A percentile compares a stretch with the other conserved stretches of the same genome.
Conservation (phyloP, 2,329 filamentous ascomycete species). For the Cercospora sp. region DNA sequence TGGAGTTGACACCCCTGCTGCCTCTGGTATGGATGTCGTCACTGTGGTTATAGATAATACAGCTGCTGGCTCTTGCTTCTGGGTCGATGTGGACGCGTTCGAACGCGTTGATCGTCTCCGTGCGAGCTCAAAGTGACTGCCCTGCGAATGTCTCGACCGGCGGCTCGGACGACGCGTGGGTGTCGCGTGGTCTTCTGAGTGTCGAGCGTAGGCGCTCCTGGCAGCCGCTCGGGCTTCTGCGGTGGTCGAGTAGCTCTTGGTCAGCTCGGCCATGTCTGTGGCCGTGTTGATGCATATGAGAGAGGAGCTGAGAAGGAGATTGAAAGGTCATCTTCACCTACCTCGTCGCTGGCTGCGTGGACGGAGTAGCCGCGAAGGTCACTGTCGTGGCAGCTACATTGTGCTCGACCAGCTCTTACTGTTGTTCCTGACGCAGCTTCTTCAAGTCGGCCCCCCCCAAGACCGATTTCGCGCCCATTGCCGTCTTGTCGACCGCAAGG, state of each 20-base stretch:
- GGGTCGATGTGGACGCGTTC: conserved; percentile 2
- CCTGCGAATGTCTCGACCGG: conserved; percentile 8
- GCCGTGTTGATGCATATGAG: not conserved
- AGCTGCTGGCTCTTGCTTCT: not conserved
- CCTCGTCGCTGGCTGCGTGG: not conserved
- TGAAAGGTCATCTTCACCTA: not conserved
- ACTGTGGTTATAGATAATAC: not conserved
- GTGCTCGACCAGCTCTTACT: not conserved
- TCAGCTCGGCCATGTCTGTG: conserved; percentile 6
- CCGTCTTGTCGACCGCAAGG: not conserved
- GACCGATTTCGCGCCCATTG: no score
- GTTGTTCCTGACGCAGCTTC: not conserved
- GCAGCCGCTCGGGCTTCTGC: conserved; percentile 5
- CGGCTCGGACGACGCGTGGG: conserved; percentile 12
- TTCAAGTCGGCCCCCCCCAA: no score
- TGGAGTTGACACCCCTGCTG: not conserved
- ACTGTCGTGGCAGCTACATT: not conserved
- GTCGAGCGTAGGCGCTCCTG: conserved; percentile 12
- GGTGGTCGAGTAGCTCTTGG: not conserved
- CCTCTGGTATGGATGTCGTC: not conserved
- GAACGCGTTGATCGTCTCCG: conserved; percentile 6
- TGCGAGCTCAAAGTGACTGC: conserved; percentile 11
- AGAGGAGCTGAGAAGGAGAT: conserved; percentile 1
- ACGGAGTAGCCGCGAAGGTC: not conserved
- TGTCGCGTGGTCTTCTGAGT: conserved; percentile 4